Percentiles rank a stretch among this genome's conserved stretches.
Evolutionary conservation across 257 asterid species (phyloP).

Genomic region (Solanum sejunctum): DNA sequence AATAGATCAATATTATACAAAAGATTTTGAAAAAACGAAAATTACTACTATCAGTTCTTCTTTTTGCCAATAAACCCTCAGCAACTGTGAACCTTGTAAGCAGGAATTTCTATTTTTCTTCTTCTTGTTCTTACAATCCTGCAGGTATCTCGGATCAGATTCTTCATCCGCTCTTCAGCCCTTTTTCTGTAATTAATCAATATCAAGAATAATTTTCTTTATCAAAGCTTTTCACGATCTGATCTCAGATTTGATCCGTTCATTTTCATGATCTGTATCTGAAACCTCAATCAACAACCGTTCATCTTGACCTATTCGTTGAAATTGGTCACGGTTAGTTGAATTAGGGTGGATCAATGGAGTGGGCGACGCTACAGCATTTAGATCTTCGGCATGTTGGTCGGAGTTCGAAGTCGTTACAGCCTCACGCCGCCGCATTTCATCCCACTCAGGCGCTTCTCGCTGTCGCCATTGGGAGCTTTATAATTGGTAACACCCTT

Average conservation of each 20-base stretch:
- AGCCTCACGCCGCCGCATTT: constrained; percentile 95
- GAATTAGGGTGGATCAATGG: constrained; percentile 30
- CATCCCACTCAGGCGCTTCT: constrained; percentile 83
- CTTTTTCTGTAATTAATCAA: background rate
- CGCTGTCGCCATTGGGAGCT: constrained; percentile 68
- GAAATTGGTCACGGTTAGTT: background rate
- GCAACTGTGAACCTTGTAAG: background rate
- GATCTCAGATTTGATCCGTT: background rate
- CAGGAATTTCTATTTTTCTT: background rate
- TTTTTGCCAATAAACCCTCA: background rate
- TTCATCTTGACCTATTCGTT: background rate
- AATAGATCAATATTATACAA: background rate
- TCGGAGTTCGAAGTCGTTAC: constrained; percentile 86
- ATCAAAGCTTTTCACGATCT: background rate
- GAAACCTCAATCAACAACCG: background rate
- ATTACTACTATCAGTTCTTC: background rate
- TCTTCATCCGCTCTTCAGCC: background rate
- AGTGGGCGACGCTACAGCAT: constrained; percentile 97
- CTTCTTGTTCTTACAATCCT: background rate
- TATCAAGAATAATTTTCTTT: background rate
- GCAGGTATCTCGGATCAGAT: background rate
- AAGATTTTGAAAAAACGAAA: background rate
- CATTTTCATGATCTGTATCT: constrained; percentile 1
- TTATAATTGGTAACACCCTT: constrained; percentile 46
- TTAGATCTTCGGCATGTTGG: constrained; percentile 94